These are phyloP conservation scores for Puccinia novopanici DNA, from an alignment of 1,284 basidiomycete genomes.

Conservation along the genomic window DNA sequence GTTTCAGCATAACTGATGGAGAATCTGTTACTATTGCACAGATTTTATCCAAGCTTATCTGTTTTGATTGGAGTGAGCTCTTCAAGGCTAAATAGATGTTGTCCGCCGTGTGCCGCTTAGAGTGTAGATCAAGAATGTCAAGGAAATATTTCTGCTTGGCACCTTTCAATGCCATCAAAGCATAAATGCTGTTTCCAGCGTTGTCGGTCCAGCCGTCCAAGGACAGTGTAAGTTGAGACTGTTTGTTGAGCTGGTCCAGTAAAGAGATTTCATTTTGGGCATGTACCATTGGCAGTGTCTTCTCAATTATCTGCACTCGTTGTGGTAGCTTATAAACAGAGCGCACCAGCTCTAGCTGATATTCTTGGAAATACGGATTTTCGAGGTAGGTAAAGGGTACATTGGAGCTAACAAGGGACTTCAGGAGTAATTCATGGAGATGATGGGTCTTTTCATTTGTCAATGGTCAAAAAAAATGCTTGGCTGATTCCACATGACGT, in stretches of 20 bases:
- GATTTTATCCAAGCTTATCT: neutral
- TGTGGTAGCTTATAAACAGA: neutral
- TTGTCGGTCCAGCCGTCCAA: too few species aligned
- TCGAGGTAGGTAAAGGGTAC: too few species aligned
- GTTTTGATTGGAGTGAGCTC: neutral
- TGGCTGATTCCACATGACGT: neutral
- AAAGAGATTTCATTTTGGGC: neutral
- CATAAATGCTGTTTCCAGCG: neutral
- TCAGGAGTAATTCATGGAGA: too few species aligned
- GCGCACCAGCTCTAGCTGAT: neutral
- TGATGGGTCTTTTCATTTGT: neutral
- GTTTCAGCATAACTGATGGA: constrained; percentile 1
- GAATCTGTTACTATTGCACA: constrained; percentile 17
- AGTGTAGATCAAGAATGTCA: constrained; percentile 2
- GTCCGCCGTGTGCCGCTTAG: neutral
- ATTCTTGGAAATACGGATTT: constrained; percentile 35
- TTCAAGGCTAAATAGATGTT: constrained; percentile 7
- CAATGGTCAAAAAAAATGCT: neutral
- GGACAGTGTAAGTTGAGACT: too few species aligned
- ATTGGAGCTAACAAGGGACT: too few species aligned
- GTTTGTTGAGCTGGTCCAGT: too few species aligned
- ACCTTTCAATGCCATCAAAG: neutral
- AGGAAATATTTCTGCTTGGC: neutral
- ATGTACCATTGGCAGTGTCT: constrained; percentile 21
- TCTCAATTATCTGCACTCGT: neutral